phyloP scores from a whole-genome alignment of 805 yeast genomes.

The Suhomyces sp. region DNA sequence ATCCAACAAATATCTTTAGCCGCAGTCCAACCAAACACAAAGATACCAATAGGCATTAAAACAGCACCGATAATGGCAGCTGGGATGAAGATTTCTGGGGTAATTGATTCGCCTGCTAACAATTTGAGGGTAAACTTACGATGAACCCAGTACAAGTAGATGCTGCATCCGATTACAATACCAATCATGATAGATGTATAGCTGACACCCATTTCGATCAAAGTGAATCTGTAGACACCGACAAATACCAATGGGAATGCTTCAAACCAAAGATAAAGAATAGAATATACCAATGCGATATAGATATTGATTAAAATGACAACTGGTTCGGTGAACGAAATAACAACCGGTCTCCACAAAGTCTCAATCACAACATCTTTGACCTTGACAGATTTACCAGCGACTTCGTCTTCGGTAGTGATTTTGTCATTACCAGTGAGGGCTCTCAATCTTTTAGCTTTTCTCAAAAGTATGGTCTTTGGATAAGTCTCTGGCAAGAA shows the following conservation, averaged over 20 bases:
- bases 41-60: constrained; percentile 20
- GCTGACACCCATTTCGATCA: constrained; percentile 46
- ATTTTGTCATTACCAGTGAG: constrained; percentile 50
- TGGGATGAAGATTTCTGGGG: constrained; percentile 19
- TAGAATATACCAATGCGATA: constrained; percentile 51
- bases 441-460: constrained; percentile 47
- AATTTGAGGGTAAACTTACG: constrained; percentile 12
- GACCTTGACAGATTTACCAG: constrained; percentile 20
- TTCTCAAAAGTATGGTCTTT: constrained; percentile 44
- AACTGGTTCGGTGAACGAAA: constrained; percentile 54
- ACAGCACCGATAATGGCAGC: constrained; percentile 20
- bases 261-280: constrained; percentile 57
- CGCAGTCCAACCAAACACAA: constrained; percentile 21
- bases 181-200: constrained; percentile 50
- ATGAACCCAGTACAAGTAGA: constrained; percentile 11
- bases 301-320: constrained; percentile 52
- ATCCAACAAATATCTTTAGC: constrained; percentile 19
- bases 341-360: constrained; percentile 48
- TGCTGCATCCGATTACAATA: constrained; percentile 16
- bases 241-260: constrained; percentile 56
- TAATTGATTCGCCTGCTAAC: constrained; percentile 9
- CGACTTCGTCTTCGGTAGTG: constrained; percentile 38
- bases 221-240: constrained; percentile 44
- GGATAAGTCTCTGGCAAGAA: constrained; percentile 49
- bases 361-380: constrained; percentile 26